A percentile compares a stretch with the other conserved stretches of the same genome.
Evolutionary conservation across 208 protist genomes (phyloP).

Genomic region (Acanthamoeba triangularis): DNA sequence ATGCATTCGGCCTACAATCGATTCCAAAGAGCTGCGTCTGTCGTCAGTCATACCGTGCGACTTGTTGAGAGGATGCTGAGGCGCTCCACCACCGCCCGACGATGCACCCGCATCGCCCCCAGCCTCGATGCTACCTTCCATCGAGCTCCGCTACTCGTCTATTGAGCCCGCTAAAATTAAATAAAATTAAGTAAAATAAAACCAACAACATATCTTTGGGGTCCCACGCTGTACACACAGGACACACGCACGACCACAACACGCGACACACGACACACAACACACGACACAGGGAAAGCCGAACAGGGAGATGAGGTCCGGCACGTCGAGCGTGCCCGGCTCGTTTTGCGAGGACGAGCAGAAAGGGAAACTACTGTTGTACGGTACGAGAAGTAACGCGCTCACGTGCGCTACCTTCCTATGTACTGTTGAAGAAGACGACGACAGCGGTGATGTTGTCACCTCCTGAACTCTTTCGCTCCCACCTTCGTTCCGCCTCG

Average conservation of each 20-base stretch:
- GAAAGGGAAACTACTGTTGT: too few relatives aligned
- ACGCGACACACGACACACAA: too few relatives aligned
- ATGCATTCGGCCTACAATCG: too few relatives aligned
- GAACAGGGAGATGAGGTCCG: too few relatives aligned
- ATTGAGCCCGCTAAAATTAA: too few relatives aligned
- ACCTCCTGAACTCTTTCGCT: background rate
- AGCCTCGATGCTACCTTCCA: background rate
- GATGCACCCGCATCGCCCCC: background rate
- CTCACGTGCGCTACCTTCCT: background rate
- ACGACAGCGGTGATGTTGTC: conserved; percentile 78
- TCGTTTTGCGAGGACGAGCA: too few relatives aligned
- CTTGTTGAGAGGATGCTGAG: background rate
- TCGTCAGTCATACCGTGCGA: background rate
- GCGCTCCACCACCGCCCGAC: background rate
- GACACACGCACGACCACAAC: too few relatives aligned
- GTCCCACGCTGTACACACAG: too few relatives aligned
- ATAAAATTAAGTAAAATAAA: background rate
- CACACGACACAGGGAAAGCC: too few relatives aligned
- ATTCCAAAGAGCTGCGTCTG: too few relatives aligned
- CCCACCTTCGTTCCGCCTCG: conserved; percentile 75
- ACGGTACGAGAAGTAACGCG: too few relatives aligned
- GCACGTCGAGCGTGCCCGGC: too few relatives aligned
- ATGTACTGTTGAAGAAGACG: conserved; percentile 71
- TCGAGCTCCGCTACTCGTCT: background rate
- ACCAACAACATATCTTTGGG: background rate